A percentile compares a stretch with the other conserved stretches of the same genome.
phyloP scores from a whole-genome alignment of 257 asterid species.

The Salvia miltiorrhiza region DNA sequence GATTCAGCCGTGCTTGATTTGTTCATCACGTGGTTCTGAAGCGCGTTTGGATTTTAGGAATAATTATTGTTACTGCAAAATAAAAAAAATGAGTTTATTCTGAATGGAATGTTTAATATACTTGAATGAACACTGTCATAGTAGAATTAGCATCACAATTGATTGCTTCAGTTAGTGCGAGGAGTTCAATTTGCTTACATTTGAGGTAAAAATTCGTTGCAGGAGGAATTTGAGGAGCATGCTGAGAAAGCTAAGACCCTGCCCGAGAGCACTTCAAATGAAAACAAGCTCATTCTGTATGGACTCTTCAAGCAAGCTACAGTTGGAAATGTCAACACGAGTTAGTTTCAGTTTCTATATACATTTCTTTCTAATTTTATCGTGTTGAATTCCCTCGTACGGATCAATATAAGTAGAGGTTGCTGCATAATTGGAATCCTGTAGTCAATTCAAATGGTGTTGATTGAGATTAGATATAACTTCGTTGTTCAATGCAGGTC shows the following conservation, averaged over 20 bases:
- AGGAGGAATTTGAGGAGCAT: slow-evolving; percentile 92
- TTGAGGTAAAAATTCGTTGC: background rate
- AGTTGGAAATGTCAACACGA: slow-evolving; percentile 67
- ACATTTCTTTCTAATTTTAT: background rate
- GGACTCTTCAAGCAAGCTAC: slow-evolving; percentile 91
- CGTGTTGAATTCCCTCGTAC: background rate
- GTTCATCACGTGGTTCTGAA: background rate
- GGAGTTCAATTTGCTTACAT: background rate
- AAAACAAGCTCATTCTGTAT: slow-evolving; percentile 67
- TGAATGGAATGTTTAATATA: background rate
- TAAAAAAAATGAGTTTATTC: background rate
- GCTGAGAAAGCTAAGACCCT: slow-evolving; percentile 89
- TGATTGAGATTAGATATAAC: background rate
- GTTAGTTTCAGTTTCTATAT: slow-evolving; percentile 33
- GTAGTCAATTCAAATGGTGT: background rate
- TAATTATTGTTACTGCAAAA: background rate
- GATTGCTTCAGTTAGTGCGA: background rate
- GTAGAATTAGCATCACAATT: background rate
- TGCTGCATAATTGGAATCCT: background rate
- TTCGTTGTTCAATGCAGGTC: slow-evolving; percentile 48
- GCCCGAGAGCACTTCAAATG: slow-evolving; percentile 70
- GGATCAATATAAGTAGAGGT: background rate
- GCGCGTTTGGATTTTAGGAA: background rate
- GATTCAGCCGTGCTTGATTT: background rate
- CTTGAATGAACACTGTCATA: background rate